Base-by-base conservation (phyloP, 2,329 filamentous ascomycete genomes). In the Fusarium piperis region DNA sequence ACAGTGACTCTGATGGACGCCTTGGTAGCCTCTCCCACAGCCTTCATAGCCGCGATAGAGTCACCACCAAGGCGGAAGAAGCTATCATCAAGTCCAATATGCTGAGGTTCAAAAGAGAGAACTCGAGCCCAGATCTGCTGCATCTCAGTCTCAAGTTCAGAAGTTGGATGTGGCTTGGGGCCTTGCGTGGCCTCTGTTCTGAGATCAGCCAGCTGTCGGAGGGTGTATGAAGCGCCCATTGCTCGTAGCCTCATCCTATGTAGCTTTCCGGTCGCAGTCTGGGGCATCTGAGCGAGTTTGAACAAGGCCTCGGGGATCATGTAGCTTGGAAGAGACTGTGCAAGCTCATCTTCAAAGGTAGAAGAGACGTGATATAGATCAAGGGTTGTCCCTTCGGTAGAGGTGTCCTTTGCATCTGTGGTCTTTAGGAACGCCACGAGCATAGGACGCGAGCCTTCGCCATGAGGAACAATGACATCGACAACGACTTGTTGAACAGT, bases 41-140 rank as follows among this genome's bases (percentile, higher is more conserved):
- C 71, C 64, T 82, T 84, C 82, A 87, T 88, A 1, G 85, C 85
- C 1, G 80, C 68, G 2, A 87, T 81, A 0, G 85, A 87, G 70
- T 87, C 84, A 20, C 85, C 85, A 8, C 85, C 85, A 0, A 86
- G 79, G 0, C 78, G 78, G 78, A 87, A 85, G 74, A 87, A 87
- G 74, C 82, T 85, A 68, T 86, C 82, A 4, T 84, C 80, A 2
- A 79, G 68, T 2, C 81, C 80, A 28, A 86, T 83, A 4, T 73
- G 66, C 2, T 79, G 72, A 12, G 76, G 60, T 3, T 76, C 67
- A 5, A 83, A 67, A 3, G 71, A 71, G 6, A 86, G 77, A 0
- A 83, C 72, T 1, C 78, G 71, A 6, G 77, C 76, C 83, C 84
- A 86, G 23, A 82, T 73, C 16, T 64, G 56, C n/a, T 75, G 79